Evolutionary conservation across 192 early-diverging fungal species (phyloP), one percentile per base, ranked within the genome.

Genomic region (Backusella liffmaniae): DNA sequence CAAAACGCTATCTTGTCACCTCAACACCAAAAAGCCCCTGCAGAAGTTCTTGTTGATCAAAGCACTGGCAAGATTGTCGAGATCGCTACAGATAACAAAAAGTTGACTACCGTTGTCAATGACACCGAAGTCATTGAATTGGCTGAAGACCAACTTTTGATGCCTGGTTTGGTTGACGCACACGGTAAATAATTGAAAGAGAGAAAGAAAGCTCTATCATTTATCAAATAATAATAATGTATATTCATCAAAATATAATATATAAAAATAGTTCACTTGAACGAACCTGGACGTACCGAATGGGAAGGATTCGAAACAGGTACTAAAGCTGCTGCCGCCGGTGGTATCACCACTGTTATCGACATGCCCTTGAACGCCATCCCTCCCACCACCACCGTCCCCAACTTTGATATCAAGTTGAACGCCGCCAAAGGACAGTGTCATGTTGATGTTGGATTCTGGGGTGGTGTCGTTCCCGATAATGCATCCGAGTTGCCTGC

Each of bases 301-400:
- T 95, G 93, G 93, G 93, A 95, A 79, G 93, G 93, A 10, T 92
- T 95, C 56, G 89, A 86, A 67, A 95, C 90, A 3, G 93, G 91
- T 44, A 92, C 92, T 32, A 91, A 90, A 72, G 89, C 93, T 42
- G 93, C 93, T 41, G 92, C 92, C n/a, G 92, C 92, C 36, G 93
- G 93, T 66, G 93, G 93, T 75, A 89, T 92, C 34, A 95, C 92
- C 0, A 93, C 93, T 1, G 87, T 95, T 32, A 87, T 95, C 37
- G 93, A 95, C 73, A 95, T 95, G 93, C 93, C 93, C 21, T 86
- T 95, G 74, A 95, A 95, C 87, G 91, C 92, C 67, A 95, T 95
- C 73, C 93, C 93, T n/a, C 92, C 92, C 51, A 95, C 93, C 26
- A 92, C 92, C 53, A 94, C 90, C 1, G 89, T 89, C 18, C 85